phyloP scores from a whole-genome alignment of 345 rosid species.

The Boechera stricta region DNA sequence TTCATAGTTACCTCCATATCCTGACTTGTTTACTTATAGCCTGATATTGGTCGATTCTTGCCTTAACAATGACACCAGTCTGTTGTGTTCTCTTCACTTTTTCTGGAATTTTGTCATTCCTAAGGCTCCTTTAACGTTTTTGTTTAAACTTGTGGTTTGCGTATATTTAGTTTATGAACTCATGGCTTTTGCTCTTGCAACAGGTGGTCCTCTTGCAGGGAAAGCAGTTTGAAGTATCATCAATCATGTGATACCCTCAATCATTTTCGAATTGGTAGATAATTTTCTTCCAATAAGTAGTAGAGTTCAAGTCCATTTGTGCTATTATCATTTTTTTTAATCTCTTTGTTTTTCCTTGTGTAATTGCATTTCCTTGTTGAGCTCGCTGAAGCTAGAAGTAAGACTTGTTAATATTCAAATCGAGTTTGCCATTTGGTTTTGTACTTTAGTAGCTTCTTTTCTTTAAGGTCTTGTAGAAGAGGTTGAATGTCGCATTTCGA shows the following conservation, averaged over 20 bases:
- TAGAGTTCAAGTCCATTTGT: constrained; percentile 18
- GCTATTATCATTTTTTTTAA: constrained; percentile 26
- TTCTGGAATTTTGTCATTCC: background rate
- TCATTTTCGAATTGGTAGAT: constrained; percentile 20
- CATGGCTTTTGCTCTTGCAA: constrained; percentile 14
- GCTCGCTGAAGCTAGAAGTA: constrained; percentile 1
- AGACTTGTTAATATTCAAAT: constrained; percentile 38
- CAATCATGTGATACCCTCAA: background rate
- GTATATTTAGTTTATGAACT: constrained; percentile 13
- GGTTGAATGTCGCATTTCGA: background rate
- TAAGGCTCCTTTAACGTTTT: background rate
- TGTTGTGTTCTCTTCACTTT: constrained; percentile 4
- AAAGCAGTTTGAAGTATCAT: constrained; percentile 35
- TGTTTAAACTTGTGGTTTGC: background rate
- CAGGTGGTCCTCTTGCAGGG: constrained; percentile 30
- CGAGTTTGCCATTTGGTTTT: constrained; percentile 9
- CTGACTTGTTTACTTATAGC: background rate
- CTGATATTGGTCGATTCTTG: background rate
- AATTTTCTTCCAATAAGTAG: constrained; percentile 21
- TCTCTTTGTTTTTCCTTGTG: background rate
- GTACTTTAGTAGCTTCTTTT: background rate
- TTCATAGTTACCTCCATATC: background rate
- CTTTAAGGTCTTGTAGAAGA: background rate
- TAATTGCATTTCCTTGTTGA: constrained; percentile 7
- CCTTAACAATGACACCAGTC: background rate